These are phyloP conservation scores for Tremellales sp. DNA, from an alignment of 1,284 basidiomycete genomes.

Conservation along the genomic window DNA sequence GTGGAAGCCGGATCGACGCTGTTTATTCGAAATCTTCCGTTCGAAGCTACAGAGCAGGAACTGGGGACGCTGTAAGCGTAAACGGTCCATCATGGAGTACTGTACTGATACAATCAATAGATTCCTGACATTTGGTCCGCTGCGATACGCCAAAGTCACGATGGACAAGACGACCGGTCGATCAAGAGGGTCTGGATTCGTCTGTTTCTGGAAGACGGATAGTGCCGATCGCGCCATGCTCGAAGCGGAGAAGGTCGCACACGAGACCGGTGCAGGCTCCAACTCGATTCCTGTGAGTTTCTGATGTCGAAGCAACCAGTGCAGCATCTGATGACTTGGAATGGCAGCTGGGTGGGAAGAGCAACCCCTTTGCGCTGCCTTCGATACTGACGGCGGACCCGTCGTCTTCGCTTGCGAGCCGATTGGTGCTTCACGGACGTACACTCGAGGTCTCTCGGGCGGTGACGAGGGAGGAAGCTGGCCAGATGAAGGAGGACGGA, in stretches of 20 bases:
- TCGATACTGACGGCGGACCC: conserved; percentile 94
- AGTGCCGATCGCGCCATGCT: conserved; percentile 82
- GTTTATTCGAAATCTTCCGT: conserved; percentile 92
- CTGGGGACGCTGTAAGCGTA: conserved; percentile 66
- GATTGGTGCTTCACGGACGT: conserved; percentile 84
- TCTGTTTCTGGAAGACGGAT: conserved; percentile 92
- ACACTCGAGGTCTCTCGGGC: conserved; percentile 87
- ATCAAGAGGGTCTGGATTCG: conserved; percentile 92
- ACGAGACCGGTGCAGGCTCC: conserved; percentile 56
- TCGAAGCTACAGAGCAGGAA: conserved; percentile 86
- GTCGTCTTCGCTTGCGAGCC: conserved; percentile 75
- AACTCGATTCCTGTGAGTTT: conserved; percentile 41
- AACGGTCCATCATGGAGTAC: neutral
- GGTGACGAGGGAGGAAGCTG: conserved; percentile 83
- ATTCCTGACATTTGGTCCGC: conserved; percentile 84
- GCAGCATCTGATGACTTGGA: conserved; percentile 6
- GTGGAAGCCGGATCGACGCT: conserved; percentile 84
- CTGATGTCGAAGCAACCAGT: neutral
- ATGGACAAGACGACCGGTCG: conserved; percentile 79
- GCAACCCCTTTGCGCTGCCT: conserved; percentile 79
- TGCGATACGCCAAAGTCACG: conserved; percentile 90
- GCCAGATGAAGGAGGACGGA: conserved; percentile 77
- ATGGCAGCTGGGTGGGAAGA: conserved; percentile 43
- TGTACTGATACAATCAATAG: conserved; percentile 48
- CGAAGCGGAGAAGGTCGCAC: conserved; percentile 69